A percentile compares a stretch with the other conserved stretches of the same genome.
Evolutionary conservation across 305 asterid species (phyloP).

Genomic region (Solanum chacoense): DNA sequence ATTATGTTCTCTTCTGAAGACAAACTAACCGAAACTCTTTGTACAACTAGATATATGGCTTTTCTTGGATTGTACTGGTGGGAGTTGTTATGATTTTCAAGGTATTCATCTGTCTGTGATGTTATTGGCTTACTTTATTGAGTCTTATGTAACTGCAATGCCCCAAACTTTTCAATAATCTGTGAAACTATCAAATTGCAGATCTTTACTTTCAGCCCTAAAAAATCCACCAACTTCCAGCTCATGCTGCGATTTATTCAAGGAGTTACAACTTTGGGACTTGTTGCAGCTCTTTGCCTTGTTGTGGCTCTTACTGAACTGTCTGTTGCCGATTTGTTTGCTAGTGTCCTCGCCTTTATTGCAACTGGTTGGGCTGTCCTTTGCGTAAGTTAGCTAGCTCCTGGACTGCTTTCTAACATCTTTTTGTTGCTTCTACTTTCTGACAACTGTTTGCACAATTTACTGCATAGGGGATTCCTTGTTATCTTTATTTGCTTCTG

Average conservation of each 20-base stretch:
- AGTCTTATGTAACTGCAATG: not conserved
- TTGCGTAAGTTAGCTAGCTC: constrained; percentile 46
- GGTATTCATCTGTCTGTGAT: constrained; percentile 33
- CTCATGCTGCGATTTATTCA: constrained; percentile 86
- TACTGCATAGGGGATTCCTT: not conserved
- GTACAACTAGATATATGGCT: constrained; percentile 64
- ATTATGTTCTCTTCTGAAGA: not conserved
- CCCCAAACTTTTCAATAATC: not conserved
- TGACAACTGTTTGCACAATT: not conserved
- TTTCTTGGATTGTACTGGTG: constrained; percentile 83
- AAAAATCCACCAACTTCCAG: constrained; percentile 79
- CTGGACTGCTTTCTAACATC: not conserved
- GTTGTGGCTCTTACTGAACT: constrained; percentile 62
- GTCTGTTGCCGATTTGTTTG: constrained; percentile 73
- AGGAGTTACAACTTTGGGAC: constrained; percentile 81
- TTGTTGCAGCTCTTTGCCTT: constrained; percentile 69
- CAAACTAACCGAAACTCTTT: not conserved
- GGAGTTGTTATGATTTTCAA: constrained; percentile 76
- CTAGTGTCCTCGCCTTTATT: constrained; percentile 89
- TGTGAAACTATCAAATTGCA: constrained; percentile 13
- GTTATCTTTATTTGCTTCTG: not conserved
- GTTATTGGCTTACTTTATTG: not conserved
- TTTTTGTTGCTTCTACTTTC: not conserved
- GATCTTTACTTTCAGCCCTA: constrained; percentile 80
- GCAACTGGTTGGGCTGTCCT: constrained; percentile 95